These are phyloP conservation scores for Paspalum vaginatum DNA, from an alignment of 176 grass and related monocot species.

Conservation along the genomic window DNA sequence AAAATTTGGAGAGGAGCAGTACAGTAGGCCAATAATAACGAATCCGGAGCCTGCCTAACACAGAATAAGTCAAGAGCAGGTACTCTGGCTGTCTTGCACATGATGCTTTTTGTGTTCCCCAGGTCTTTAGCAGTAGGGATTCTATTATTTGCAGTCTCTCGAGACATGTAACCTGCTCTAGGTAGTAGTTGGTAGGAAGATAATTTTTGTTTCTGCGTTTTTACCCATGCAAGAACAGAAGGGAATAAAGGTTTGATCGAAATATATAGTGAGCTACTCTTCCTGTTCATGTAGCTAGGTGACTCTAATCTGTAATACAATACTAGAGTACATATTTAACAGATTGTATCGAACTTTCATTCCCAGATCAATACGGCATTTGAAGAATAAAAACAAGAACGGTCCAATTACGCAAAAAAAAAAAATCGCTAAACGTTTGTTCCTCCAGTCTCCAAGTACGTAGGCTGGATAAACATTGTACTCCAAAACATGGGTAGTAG, in stretches of 20 bases:
- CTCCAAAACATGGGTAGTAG: not conserved
- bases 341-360: too few species aligned
- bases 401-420: not conserved
- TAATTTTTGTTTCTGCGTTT: not conserved
- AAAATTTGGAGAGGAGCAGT: not conserved
- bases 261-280: not conserved
- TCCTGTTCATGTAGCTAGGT: not conserved
- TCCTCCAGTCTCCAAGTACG: not conserved
- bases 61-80: conserved; percentile 48
- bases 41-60: not conserved
- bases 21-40: conserved; percentile 41
- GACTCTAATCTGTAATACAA: not conserved
- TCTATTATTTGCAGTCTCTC: not conserved
- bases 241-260: not conserved
- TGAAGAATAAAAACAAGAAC: not conserved
- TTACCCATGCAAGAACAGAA: not conserved
- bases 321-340: not conserved
- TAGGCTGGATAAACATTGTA: not conserved
- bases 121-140: conserved; percentile 4
- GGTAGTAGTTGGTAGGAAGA: not conserved
- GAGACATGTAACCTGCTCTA: conserved; percentile 15
- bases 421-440: not conserved
- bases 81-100: conserved; percentile 9
- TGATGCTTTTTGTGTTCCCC: conserved; percentile 29
- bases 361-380: too few species aligned